phyloP scores from a whole-genome alignment of 1,284 basidiomycete species.

The Flammula alnicola region DNA sequence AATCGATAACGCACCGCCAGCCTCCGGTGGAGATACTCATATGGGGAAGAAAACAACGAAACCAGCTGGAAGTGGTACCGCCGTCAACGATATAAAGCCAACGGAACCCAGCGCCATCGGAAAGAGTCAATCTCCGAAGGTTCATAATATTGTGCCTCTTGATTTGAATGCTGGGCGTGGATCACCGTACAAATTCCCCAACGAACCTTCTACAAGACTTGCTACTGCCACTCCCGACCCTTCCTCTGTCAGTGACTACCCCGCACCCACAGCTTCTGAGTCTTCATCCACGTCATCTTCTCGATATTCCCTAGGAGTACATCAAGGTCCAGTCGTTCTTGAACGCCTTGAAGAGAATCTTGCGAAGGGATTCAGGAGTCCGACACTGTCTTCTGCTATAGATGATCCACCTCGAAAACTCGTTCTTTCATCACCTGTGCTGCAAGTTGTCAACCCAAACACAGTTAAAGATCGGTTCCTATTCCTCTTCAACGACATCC shows the following conservation, averaged over 20 bases:
- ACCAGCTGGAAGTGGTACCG: slow-evolving; percentile 8
- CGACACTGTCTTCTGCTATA: slow-evolving; percentile 65
- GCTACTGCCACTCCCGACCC: slow-evolving; percentile 76
- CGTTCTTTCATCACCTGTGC: slow-evolving; percentile 82
- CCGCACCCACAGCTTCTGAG: slow-evolving; percentile 52
- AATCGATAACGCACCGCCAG: slow-evolving; percentile 49
- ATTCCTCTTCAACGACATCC: slow-evolving; percentile 93
- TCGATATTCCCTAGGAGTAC: slow-evolving; percentile 42
- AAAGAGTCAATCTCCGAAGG: slow-evolving; percentile 46
- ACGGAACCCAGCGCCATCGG: slow-evolving; percentile 35
- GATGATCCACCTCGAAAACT: slow-evolving; percentile 89
- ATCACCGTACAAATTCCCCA: slow-evolving; percentile 30
- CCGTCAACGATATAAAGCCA: slow-evolving; percentile 18
- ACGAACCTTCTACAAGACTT: slow-evolving; percentile 33
- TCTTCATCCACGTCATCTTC: slow-evolving; percentile 56
- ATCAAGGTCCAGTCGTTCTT: slow-evolving; percentile 51
- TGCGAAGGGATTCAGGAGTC: slow-evolving; percentile 62
- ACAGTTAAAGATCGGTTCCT: slow-evolving; percentile 96
- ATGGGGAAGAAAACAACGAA: slow-evolving; percentile 31
- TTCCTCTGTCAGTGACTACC: slow-evolving; percentile 65
- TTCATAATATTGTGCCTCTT: slow-evolving; percentile 40
- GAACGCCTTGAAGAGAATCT: slow-evolving; percentile 73
- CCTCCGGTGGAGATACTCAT: neutral
- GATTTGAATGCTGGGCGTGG: slow-evolving; percentile 29
- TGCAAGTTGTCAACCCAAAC: slow-evolving; percentile 93